Conservation (phyloP, 2,329 filamentous ascomycete species). For the Coniochaeta ligniaria region DNA sequence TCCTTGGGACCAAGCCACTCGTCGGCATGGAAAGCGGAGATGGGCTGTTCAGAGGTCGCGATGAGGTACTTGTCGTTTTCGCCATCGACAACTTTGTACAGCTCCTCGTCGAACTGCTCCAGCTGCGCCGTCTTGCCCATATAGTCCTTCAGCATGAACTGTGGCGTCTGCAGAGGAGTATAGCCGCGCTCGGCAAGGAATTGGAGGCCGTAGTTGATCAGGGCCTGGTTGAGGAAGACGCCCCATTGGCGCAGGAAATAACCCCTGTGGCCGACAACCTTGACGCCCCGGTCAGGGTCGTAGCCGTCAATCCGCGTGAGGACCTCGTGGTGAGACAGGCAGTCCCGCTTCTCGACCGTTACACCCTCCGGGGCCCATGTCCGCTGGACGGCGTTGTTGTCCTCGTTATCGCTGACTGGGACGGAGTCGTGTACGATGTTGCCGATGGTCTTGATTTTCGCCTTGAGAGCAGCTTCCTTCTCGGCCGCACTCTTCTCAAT, state of each 20-base stretch:
- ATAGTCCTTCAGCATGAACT: constrained; percentile 89
- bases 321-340: constrained; percentile 92
- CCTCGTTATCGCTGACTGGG: constrained; percentile 77
- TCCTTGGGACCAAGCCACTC: constrained; percentile 86
- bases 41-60: constrained; percentile 85
- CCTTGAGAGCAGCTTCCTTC: constrained; percentile 68
- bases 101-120: constrained; percentile 93
- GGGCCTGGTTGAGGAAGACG: constrained; percentile 67
- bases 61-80: constrained; percentile 76
- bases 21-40: constrained; percentile 85
- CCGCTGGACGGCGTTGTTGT: constrained; percentile 71
- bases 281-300: constrained; percentile 85
- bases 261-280: constrained; percentile 88
- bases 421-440: constrained; percentile 90
- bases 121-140: constrained; percentile 99
- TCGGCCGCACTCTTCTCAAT: constrained; percentile 66
- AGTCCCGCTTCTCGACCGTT: constrained; percentile 64
- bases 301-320: constrained; percentile 83
- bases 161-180: constrained; percentile 76
- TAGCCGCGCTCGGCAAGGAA: constrained; percentile 79
- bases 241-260: constrained; percentile 91
- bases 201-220: constrained; percentile 91
- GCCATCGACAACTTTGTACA: constrained; percentile 93
- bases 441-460: constrained; percentile 77
- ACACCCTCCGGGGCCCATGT: constrained; percentile 76